A percentile compares a stretch with the other conserved stretches of the same genome.
Evolutionary conservation across 139 green algal genomes (phyloP).

Genomic region (Coelastrella sp.): DNA sequence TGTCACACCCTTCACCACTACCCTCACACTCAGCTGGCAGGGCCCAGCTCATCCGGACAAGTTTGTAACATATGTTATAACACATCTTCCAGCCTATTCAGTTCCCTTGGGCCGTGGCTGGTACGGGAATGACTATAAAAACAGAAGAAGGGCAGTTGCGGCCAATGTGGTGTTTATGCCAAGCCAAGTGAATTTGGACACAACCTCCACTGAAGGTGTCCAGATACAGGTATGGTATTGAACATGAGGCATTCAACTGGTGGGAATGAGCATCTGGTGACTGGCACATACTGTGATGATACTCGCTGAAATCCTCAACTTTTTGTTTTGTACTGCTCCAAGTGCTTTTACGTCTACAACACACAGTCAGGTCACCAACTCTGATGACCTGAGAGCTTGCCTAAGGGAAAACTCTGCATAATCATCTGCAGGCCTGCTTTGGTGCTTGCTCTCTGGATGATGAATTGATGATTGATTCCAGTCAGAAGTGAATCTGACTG

Average conservation of each 20-base stretch:
- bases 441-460: no score
- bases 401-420: no score
- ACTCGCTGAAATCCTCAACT: no score
- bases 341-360: no score
- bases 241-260: background rate
- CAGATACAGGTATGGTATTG: background rate
- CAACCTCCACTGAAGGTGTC: background rate
- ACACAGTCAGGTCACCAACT: no score
- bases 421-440: no score
- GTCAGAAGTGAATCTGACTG: no score
- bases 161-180: background rate
- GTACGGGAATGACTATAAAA: background rate
- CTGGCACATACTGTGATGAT: background rate
- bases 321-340: no score
- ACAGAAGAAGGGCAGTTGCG: background rate
- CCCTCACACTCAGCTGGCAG: background rate
- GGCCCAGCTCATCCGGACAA: background rate
- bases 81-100: background rate
- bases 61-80: background rate
- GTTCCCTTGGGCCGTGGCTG: background rate
- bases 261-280: background rate
- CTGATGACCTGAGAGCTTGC: no score
- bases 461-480: no score
- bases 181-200: background rate
- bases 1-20: background rate